These are phyloP conservation scores for Spinacia oleracea DNA, from an alignment of 179 eudicot species.

Conservation along the genomic window DNA sequence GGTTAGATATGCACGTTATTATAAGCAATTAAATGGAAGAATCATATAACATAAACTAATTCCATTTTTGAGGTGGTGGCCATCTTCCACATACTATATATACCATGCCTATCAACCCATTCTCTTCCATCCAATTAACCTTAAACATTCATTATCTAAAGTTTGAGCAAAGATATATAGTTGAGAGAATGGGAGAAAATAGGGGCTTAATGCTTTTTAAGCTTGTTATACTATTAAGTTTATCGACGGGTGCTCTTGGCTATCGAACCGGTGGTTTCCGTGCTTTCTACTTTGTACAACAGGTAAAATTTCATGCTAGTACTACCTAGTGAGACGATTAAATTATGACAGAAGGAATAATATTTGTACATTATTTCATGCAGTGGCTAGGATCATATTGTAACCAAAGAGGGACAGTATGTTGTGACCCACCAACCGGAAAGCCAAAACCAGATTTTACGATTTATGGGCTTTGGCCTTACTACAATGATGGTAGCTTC, in stretches of 20 bases:
- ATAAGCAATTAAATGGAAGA: background rate
- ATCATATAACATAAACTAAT: background rate
- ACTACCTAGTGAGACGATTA: too few species aligned
- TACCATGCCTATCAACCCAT: background rate
- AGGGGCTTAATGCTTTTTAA: slow-evolving; percentile 9
- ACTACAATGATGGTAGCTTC: slow-evolving; percentile 17
- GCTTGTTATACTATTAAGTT: slow-evolving; percentile 21
- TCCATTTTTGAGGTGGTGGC: background rate
- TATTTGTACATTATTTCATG: background rate
- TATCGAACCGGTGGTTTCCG: slow-evolving; percentile 33
- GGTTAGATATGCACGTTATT: background rate
- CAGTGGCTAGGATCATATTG: slow-evolving; percentile 39
- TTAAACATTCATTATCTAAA: background rate
- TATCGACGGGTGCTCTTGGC: slow-evolving; percentile 18
- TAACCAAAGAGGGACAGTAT: slow-evolving; percentile 25
- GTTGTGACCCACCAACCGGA: slow-evolving; percentile 31
- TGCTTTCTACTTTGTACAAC: slow-evolving; percentile 72
- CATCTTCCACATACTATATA: slow-evolving; percentile 13
- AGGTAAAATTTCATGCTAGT: slow-evolving; percentile 32
- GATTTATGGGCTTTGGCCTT: slow-evolving; percentile 33
- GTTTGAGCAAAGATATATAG: background rate
- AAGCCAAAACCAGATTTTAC: slow-evolving; percentile 28
- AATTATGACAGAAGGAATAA: too few species aligned
- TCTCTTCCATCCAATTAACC: background rate
- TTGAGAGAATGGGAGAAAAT: background rate